phyloP scores from a whole-genome alignment of 306 rosid species.

The Luffa acutangula region DNA sequence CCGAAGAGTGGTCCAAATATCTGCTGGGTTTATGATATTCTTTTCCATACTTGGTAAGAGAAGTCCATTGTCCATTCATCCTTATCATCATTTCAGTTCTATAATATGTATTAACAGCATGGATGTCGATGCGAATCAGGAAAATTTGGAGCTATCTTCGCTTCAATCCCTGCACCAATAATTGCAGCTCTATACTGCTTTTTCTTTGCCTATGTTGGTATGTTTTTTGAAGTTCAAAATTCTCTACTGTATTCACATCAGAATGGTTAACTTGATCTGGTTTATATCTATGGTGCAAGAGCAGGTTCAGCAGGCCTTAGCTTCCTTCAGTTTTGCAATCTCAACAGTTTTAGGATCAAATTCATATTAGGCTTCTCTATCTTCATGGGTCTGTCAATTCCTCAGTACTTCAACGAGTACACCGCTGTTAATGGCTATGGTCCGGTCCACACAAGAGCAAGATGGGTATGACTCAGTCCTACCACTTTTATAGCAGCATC shows the following conservation, averaged over 20 bases:
- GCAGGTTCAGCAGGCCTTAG: conserved; percentile 88
- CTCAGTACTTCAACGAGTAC: conserved; percentile 94
- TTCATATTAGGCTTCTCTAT: conserved; percentile 79
- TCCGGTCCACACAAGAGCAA: conserved; percentile 75
- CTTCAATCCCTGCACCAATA: conserved; percentile 91
- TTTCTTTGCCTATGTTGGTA: conserved; percentile 96
- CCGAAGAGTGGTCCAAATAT: conserved; percentile 92
- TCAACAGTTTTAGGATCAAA: conserved; percentile 75
- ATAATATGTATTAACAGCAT: background rate
- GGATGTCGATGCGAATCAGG: conserved; percentile 23
- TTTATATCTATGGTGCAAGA: background rate
- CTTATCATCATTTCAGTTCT: background rate
- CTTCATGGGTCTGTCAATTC: conserved; percentile 84
- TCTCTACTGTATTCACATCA: background rate
- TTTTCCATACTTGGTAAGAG: conserved; percentile 77
- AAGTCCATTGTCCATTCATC: background rate
- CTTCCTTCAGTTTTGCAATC: conserved; percentile 85
- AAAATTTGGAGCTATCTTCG: conserved; percentile 93
- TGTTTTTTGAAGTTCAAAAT: conserved; percentile 17
- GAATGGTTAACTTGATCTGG: background rate
- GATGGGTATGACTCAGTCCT: conserved; percentile 58
- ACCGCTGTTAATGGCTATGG: conserved; percentile 69
- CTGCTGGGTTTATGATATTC: conserved; percentile 93
- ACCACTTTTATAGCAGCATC: background rate
- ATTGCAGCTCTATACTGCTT: conserved; percentile 80